These are phyloP conservation scores for Liquidambar formosana DNA, from an alignment of 164 flowering plant genomes.

Conservation along the genomic window DNA sequence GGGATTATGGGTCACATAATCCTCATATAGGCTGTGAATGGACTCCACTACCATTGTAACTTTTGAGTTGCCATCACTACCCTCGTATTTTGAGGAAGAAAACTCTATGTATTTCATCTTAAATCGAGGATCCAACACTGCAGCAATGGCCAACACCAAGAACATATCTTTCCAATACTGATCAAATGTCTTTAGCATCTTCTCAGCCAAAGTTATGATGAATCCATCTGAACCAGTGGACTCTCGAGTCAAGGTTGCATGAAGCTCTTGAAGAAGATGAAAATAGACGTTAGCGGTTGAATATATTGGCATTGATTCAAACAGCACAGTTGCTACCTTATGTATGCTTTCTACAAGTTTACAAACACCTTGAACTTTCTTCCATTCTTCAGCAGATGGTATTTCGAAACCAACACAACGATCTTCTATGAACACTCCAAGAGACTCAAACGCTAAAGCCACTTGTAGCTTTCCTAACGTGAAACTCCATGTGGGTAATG, in stretches of 20 bases:
- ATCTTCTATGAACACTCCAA: conserved; percentile 6
- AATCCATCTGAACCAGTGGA: conserved; percentile 14
- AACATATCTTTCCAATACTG: conserved; percentile 21
- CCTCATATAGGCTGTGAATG: conserved; percentile 11
- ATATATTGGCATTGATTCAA: conserved; percentile 1
- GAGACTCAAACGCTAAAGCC: conserved; percentile 3
- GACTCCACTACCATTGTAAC: conserved; percentile 16
- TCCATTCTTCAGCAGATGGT: conserved; percentile 12
- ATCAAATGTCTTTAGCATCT: conserved; percentile 15
- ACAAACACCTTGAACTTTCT: conserved; percentile 6
- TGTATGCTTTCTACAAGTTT: conserved; percentile 6
- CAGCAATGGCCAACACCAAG: conserved; percentile 20
- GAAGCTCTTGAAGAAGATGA: conserved; percentile 12
- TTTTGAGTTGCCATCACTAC: background rate
- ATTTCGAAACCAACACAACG: background rate
- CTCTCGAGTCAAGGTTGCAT: background rate
- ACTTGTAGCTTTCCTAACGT: background rate
- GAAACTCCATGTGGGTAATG: background rate
- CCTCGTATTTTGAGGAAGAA: conserved; percentile 8
- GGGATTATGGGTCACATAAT: conserved; percentile 2
- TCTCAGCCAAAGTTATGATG: background rate
- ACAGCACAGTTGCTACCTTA: background rate
- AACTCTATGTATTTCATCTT: conserved; percentile 25
- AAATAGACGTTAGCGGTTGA: conserved; percentile 10
- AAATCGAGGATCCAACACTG: conserved; percentile 27